phyloP scores from a whole-genome alignment of 2,329 filamentous ascomycete species.

The Capronia americana region DNA sequence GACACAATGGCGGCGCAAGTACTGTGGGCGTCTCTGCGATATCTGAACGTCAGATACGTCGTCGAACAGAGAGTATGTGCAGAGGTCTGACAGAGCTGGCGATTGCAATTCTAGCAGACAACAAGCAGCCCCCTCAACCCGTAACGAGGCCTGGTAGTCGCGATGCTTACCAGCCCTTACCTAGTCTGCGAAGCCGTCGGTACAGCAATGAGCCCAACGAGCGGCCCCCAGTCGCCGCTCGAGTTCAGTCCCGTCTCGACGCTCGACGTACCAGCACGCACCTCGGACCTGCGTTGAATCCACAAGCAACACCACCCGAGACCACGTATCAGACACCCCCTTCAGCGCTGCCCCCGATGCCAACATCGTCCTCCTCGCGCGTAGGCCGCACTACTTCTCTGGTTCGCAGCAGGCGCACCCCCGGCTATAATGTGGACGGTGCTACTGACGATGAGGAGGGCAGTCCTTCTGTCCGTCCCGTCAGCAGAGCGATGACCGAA shows the following conservation, averaged over 20 bases:
- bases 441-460: constrained; percentile 47
- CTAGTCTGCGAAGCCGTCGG: constrained; percentile 47
- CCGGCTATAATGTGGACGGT: constrained; percentile 38
- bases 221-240: constrained; percentile 39
- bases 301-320: constrained; percentile 23
- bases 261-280: constrained; percentile 44
- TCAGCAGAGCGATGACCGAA: constrained; percentile 54
- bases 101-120: constrained; percentile 75
- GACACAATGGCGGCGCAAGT: constrained; percentile 63
- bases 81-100: constrained; percentile 91
- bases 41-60: constrained; percentile 82
- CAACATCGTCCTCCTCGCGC: constrained; percentile 45
- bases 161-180: constrained; percentile 42
- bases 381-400: constrained; percentile 48
- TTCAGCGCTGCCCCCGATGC: constrained; percentile 43
- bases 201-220: constrained; percentile 50
- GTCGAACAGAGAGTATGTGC: constrained; percentile 92
- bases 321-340: constrained; percentile 33
- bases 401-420: constrained; percentile 47
- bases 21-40: constrained; percentile 47
- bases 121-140: constrained; percentile 25
- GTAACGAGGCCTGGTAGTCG: constrained; percentile 42
- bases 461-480: constrained; percentile 46
- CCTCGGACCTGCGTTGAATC: constrained; percentile 24
- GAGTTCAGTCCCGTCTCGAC: constrained; percentile 48